phyloP scores from a whole-genome alignment of 495 filamentous ascomycete genomes.

The Penicillium ochrochloron region DNA sequence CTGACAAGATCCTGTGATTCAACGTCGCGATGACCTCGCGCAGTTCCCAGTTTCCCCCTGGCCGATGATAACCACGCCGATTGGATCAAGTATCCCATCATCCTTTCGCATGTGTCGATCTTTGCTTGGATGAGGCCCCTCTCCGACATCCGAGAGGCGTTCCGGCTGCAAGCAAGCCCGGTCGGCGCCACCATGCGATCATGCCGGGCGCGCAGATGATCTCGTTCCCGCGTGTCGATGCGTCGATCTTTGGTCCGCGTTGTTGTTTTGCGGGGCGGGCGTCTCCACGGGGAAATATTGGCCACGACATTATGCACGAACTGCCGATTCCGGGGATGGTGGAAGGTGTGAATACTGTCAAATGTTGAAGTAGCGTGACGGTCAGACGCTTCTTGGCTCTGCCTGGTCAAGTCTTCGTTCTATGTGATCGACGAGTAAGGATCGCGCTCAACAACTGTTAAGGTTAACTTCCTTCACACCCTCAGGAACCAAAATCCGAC shows the following conservation, averaged over 20 bases:
- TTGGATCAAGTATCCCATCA: slow-evolving; percentile 14
- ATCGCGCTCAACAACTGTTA: background rate
- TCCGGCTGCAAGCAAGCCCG: slow-evolving; percentile 6
- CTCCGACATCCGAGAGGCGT: slow-evolving; percentile 11
- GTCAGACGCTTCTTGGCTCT: background rate
- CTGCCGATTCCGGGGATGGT: background rate
- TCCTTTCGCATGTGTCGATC: slow-evolving; percentile 21
- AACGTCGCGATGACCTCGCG: slow-evolving; percentile 20
- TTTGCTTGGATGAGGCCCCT: slow-evolving; percentile 16
- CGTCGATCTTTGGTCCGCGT: slow-evolving; percentile 12
- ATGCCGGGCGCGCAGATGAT: slow-evolving; percentile 32
- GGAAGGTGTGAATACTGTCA: background rate
- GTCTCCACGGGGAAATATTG: slow-evolving; percentile 10
- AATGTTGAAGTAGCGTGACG: background rate
- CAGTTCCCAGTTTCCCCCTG: slow-evolving; percentile 3
- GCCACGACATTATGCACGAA: slow-evolving; percentile 3
- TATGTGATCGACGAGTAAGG: background rate
- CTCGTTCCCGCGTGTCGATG: slow-evolving; percentile 15
- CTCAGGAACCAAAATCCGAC: background rate
- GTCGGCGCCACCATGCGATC: slow-evolving; percentile 25
- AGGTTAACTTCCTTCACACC: slow-evolving; percentile 3
- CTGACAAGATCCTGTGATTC: slow-evolving; percentile 35
- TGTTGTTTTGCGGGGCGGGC: slow-evolving; percentile 14
- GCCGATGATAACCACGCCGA: slow-evolving; percentile 2
- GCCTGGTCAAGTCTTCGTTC: background rate